Conservation (phyloP, 2,329 filamentous ascomycete species). For the Penicillium fuscoglaucum region DNA sequence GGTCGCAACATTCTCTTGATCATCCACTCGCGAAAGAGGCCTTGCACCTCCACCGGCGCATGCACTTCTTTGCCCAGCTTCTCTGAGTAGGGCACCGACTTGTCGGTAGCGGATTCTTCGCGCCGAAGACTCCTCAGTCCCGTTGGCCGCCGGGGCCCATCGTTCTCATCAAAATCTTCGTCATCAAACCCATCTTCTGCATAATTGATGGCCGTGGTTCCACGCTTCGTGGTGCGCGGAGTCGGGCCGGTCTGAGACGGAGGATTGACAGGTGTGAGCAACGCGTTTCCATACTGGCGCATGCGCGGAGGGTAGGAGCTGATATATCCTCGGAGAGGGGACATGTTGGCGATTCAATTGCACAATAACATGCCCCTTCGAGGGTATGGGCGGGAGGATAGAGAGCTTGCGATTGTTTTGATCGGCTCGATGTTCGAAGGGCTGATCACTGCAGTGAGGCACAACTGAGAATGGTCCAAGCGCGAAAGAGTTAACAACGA, state of each 20-base stretch:
- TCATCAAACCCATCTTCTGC: constrained; percentile 93
- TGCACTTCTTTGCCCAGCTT: constrained; percentile 81
- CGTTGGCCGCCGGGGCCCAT: constrained; percentile 70
- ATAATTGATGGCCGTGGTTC: constrained; percentile 95
- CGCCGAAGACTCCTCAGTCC: constrained; percentile 79
- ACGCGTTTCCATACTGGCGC: constrained; percentile 86
- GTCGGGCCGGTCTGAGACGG: constrained; percentile 65
- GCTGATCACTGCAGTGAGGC: constrained; percentile 14
- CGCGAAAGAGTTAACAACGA: not conserved
- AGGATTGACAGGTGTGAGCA: constrained; percentile 80
- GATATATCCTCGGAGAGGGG: constrained; percentile 79
- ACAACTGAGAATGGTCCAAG: constrained; percentile 4
- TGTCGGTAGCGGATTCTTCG: constrained; percentile 67
- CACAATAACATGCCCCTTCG: constrained; percentile 40
- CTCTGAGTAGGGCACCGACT: constrained; percentile 63
- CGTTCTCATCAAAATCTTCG: constrained; percentile 61
- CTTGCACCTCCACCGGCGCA: constrained; percentile 78
- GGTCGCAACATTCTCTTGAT: constrained; percentile 61
- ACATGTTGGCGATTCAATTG: constrained; percentile 44
- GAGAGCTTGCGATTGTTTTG: constrained; percentile 27
- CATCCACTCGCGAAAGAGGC: constrained; percentile 96
- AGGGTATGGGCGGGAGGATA: constrained; percentile 17
- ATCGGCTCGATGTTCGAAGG: constrained; percentile 19
- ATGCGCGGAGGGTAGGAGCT: constrained; percentile 89
- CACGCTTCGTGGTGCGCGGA: constrained; percentile 90